A percentile compares a stretch with the other conserved stretches of the same genome.
phyloP scores from a whole-genome alignment of 345 rosid genomes.

The Triadica sebifera region DNA sequence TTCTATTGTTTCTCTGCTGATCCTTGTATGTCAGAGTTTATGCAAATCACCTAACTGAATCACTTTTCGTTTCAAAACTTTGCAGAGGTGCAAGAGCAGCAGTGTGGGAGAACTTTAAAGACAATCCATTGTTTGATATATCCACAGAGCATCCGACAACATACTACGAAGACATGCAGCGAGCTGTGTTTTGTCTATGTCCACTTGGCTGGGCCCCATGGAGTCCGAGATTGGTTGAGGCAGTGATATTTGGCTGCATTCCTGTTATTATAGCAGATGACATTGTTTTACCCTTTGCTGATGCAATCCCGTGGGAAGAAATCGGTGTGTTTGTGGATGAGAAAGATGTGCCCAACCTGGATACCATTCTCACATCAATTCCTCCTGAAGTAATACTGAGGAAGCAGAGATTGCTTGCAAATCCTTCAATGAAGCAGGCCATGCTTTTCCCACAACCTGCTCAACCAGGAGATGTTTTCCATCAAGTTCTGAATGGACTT shows the following conservation, averaged over 20 bases:
- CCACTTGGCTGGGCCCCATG: slow-evolving; percentile 98
- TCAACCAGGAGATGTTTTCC: slow-evolving; percentile 28
- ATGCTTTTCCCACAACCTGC: slow-evolving; percentile 31
- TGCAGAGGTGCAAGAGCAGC: slow-evolving; percentile 95
- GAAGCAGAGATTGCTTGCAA: slow-evolving; percentile 87
- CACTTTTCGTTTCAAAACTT: slow-evolving; percentile 1
- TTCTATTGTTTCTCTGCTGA: not conserved
- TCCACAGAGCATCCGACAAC: slow-evolving; percentile 93
- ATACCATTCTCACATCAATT: slow-evolving; percentile 80
- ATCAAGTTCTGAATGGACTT: slow-evolving; percentile 23
- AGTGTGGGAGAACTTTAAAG: slow-evolving; percentile 95
- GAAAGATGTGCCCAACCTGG: slow-evolving; percentile 75
- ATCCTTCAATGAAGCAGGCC: slow-evolving; percentile 88
- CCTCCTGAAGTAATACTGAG: slow-evolving; percentile 73
- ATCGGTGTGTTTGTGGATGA: slow-evolving; percentile 86
- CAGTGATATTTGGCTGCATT: slow-evolving; percentile 95
- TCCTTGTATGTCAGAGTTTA: not conserved
- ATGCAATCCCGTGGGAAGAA: slow-evolving; percentile 97
- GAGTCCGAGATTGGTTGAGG: slow-evolving; percentile 98
- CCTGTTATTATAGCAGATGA: slow-evolving; percentile 96
- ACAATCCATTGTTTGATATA: slow-evolving; percentile 88
- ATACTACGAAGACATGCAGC: slow-evolving; percentile 96
- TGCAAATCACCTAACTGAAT: not conserved
- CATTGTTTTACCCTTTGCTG: slow-evolving; percentile 89
- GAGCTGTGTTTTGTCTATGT: slow-evolving; percentile 84